Percentiles rank a stretch among this genome's conserved stretches.
These are phyloP conservation scores for Tolypocladium guangdongense DNA, from an alignment of 2,329 filamentous ascomycete species.

Conservation along the genomic window DNA sequence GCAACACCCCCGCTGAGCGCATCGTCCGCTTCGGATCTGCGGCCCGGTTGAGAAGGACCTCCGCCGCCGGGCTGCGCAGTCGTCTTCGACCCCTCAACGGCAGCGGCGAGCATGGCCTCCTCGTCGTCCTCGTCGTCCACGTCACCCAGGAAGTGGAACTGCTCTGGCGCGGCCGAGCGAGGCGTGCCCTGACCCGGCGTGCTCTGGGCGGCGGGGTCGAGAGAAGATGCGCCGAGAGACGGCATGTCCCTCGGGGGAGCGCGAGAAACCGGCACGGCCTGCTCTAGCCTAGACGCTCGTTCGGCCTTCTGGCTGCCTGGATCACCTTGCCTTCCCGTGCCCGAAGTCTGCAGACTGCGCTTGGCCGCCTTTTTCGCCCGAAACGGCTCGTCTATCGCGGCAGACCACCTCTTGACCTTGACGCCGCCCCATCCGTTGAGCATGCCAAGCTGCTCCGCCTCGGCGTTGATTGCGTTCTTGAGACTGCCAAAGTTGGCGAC, in stretches of 20 bases:
- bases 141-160: slow-evolving; percentile 28
- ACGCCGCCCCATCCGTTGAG: slow-evolving; percentile 93
- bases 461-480: slow-evolving; percentile 75
- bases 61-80: slow-evolving; percentile 19
- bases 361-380: slow-evolving; percentile 61
- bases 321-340: background rate
- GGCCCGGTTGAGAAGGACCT: slow-evolving; percentile 5
- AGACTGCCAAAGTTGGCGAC: slow-evolving; percentile 89
- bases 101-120: slow-evolving; percentile 28
- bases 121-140: slow-evolving; percentile 35
- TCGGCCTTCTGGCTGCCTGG: slow-evolving; percentile 6
- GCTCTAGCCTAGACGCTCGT: slow-evolving; percentile 20
- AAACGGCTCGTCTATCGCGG: slow-evolving; percentile 76
- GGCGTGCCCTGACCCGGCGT: background rate
- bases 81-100: slow-evolving; percentile 34
- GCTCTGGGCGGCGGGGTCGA: background rate
- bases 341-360: slow-evolving; percentile 15
- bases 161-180: slow-evolving; percentile 9
- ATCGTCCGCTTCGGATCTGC: slow-evolving; percentile 13
- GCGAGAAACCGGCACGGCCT: slow-evolving; percentile 27
- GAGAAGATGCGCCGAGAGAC: background rate
- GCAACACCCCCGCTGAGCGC: slow-evolving; percentile 47
- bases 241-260: slow-evolving; percentile 31
- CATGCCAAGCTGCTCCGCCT: slow-evolving; percentile 70
- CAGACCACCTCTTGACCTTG: slow-evolving; percentile 82